Percentiles rank a stretch among this genome's conserved stretches.
These are phyloP conservation scores for Madurella mycetomatis DNA, from an alignment of 2,329 filamentous ascomycete genomes.

Conservation along the genomic window DNA sequence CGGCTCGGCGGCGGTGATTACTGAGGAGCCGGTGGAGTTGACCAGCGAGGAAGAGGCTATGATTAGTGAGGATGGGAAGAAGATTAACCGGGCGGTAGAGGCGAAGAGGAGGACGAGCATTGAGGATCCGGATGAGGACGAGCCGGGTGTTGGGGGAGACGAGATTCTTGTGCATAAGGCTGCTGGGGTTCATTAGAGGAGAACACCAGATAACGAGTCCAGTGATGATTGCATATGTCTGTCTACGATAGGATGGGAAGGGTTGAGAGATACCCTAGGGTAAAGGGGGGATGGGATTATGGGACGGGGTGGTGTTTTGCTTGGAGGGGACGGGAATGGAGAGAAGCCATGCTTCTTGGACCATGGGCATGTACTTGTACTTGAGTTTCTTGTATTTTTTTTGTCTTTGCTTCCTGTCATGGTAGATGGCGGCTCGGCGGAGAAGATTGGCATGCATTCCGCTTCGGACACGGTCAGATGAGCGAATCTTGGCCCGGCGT, in stretches of 20 bases:
- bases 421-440: too few relatives aligned
- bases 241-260: background rate
- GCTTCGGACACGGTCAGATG: too few relatives aligned
- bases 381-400: background rate
- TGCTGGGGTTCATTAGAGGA: slow-evolving; percentile 6
- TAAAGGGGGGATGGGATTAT: background rate
- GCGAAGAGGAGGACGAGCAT: slow-evolving; percentile 54
- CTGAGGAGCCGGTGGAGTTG: slow-evolving; percentile 29
- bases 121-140: slow-evolving; percentile 55
- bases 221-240: too few relatives aligned
- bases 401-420: background rate
- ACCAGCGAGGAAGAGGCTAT: slow-evolving; percentile 23
- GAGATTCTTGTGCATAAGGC: slow-evolving; percentile 22
- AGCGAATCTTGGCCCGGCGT: too few relatives aligned
- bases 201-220: background rate
- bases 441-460: too few relatives aligned
- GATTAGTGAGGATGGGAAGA: slow-evolving; percentile 39
- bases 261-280: background rate
- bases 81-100: slow-evolving; percentile 45
- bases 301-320: background rate
- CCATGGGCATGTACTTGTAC: background rate
- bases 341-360: background rate
- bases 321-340: background rate
- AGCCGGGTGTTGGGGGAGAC: slow-evolving; percentile 29
- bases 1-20: slow-evolving; percentile 27